A percentile compares a stretch with the other conserved stretches of the same genome.
phyloP scores from a whole-genome alignment of 1,284 basidiomycete species.

The Pseudozyma sp. region DNA sequence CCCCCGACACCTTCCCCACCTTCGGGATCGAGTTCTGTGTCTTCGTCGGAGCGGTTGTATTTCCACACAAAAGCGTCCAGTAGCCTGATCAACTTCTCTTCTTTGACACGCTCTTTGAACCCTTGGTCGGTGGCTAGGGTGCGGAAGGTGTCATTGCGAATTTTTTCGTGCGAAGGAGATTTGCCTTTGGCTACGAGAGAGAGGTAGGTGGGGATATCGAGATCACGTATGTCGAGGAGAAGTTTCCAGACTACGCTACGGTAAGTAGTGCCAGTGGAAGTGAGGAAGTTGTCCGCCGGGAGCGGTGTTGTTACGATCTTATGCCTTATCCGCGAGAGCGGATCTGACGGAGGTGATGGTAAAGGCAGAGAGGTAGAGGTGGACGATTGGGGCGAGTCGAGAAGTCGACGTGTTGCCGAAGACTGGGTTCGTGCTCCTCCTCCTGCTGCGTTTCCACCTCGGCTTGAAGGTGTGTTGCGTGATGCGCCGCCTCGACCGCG shows the following conservation, averaged over 20 bases:
- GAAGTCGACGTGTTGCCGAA: slow-evolving; percentile 6
- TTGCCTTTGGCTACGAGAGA: slow-evolving; percentile 50
- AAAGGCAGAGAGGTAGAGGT: slow-evolving; percentile 4
- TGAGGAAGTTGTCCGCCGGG: slow-evolving; percentile 26
- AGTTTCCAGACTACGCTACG: slow-evolving; percentile 59
- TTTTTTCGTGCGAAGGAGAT: slow-evolving; percentile 68
- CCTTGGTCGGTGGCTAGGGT: slow-evolving; percentile 93
- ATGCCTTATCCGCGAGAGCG: slow-evolving; percentile 34
- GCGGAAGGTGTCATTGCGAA: slow-evolving; percentile 75
- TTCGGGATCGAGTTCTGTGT: slow-evolving; percentile 77
- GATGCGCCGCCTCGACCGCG: slow-evolving; percentile 9
- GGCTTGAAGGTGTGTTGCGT: background rate
- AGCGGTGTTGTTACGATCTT: slow-evolving; percentile 41
- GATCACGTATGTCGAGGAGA: slow-evolving; percentile 44
- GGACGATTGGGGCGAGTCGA: slow-evolving; percentile 10
- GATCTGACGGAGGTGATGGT: slow-evolving; percentile 12
- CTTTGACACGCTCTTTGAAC: slow-evolving; percentile 92
- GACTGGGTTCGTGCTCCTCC: background rate
- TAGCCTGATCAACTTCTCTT: slow-evolving; percentile 94
- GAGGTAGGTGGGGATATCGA: slow-evolving; percentile 50
- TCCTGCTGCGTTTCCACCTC: slow-evolving; percentile 2
- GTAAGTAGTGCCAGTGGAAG: slow-evolving; percentile 30
- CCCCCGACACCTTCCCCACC: slow-evolving; percentile 60
- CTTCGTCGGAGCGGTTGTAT: slow-evolving; percentile 72
- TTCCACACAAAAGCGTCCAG: slow-evolving; percentile 98